phyloP scores from a whole-genome alignment of 2,329 filamentous ascomycete genomes.

The Blastomyces emzantsi region DNA sequence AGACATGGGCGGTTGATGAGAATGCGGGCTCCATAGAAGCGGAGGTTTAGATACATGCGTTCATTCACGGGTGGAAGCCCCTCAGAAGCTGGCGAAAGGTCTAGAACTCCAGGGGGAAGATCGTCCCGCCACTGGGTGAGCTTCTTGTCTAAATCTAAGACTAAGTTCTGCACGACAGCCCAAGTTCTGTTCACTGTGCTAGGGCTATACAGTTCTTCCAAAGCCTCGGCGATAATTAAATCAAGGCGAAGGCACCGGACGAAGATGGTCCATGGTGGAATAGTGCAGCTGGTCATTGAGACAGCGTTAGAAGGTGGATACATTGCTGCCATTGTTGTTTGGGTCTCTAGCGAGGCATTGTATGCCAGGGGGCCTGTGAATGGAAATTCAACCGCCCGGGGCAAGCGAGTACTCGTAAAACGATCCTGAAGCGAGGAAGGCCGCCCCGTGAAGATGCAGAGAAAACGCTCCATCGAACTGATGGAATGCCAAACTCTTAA shows the following conservation, averaged over 20 bases:
- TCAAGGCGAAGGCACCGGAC: constrained; percentile 15
- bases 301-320: not conserved
- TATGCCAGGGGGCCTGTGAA: constrained; percentile 4
- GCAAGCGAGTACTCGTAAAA: constrained; percentile 26
- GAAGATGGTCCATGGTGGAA: constrained; percentile 12
- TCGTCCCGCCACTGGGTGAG: constrained; percentile 28
- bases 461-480: constrained; percentile 28
- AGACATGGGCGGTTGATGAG: constrained; percentile 34
- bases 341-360: not conserved
- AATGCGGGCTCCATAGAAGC: constrained; percentile 28
- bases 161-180: constrained; percentile 27
- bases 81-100: constrained; percentile 1
- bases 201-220: constrained; percentile 28
- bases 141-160: constrained; percentile 22
- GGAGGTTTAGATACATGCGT: constrained; percentile 15
- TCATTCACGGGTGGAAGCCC: constrained; percentile 6
- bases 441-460: constrained; percentile 31
- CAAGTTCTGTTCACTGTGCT: constrained; percentile 25
- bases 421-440: constrained; percentile 25
- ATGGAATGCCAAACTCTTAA: constrained; percentile 35
- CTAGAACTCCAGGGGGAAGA: constrained; percentile 20
- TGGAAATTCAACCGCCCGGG: constrained; percentile 22
- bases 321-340: constrained; percentile 3
- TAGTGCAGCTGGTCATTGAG: not conserved
- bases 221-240: constrained; percentile 23